These are phyloP conservation scores for Adansonia rubrostipa DNA, from an alignment of 441 rosid species.

Conservation along the genomic window DNA sequence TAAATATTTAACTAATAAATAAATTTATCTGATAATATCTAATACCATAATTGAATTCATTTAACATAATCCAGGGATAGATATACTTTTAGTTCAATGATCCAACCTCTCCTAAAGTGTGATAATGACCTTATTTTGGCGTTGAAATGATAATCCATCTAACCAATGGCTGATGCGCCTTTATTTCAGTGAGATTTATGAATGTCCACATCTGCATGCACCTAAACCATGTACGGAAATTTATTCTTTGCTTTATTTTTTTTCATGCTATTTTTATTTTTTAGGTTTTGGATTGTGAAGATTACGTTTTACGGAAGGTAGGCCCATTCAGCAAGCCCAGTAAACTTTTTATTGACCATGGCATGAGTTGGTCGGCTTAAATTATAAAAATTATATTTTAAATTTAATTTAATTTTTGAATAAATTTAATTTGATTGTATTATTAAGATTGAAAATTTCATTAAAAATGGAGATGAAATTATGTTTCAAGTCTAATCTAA, in stretches of 20 bases:
- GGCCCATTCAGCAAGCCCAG: background rate
- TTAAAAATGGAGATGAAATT: too few relatives aligned
- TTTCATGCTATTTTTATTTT: background rate
- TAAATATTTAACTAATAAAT: too few relatives aligned
- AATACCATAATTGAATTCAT: too few relatives aligned
- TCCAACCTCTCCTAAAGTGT: background rate
- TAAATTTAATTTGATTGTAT: too few relatives aligned
- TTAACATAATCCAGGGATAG: background rate
- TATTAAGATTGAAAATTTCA: too few relatives aligned
- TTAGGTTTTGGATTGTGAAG: background rate
- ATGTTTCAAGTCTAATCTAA: too few relatives aligned
- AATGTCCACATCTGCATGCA: constrained; percentile 20
- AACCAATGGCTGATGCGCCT: background rate
- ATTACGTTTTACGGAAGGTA: background rate
- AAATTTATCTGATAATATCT: too few relatives aligned
- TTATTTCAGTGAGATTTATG: constrained; percentile 20
- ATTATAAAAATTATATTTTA: too few relatives aligned
- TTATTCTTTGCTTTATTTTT: background rate
- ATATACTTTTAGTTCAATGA: background rate
- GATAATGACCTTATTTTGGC: constrained; percentile 15
- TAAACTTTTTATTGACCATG: too few relatives aligned
- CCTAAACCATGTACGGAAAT: background rate
- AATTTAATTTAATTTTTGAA: too few relatives aligned
- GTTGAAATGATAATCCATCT: background rate
- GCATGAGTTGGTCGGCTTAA: too few relatives aligned